Percentiles rank a stretch among this genome's conserved stretches.
Evolutionary conservation across 2,329 filamentous ascomycete species (phyloP).

Genomic region (Venturia pyrina): DNA sequence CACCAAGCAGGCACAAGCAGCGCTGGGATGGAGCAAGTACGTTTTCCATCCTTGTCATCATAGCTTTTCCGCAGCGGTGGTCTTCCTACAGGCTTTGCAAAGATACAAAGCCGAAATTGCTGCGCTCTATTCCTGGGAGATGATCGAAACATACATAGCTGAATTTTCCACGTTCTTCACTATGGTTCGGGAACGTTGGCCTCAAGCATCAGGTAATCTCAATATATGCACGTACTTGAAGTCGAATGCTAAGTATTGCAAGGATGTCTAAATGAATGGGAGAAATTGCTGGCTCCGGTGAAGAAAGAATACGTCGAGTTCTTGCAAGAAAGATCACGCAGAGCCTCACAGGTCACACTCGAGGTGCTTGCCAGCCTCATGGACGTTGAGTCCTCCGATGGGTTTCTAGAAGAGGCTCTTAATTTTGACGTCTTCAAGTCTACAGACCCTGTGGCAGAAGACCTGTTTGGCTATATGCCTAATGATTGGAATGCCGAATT

Average conservation of each 20-base stretch:
- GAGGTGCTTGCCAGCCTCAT: constrained; percentile 14
- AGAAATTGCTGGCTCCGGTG: constrained; percentile 21
- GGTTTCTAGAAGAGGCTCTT: constrained; percentile 20
- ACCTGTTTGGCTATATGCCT: constrained; percentile 15
- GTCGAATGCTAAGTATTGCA: not conserved
- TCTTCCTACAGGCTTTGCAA: constrained; percentile 24
- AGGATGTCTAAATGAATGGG: constrained; percentile 25
- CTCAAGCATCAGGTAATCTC: constrained; percentile 18
- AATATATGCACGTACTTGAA: not conserved
- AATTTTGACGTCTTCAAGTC: constrained; percentile 24
- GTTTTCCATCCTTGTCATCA: constrained; percentile 28
- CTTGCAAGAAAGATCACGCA: constrained; percentile 21
- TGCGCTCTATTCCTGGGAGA: constrained; percentile 18
- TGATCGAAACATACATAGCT: constrained; percentile 23
- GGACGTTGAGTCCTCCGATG: constrained; percentile 14
- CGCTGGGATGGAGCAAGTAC: constrained; percentile 27
- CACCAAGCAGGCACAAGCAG: constrained; percentile 23
- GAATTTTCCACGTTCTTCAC: constrained; percentile 24
- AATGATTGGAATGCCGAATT: constrained; percentile 20
- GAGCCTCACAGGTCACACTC: constrained; percentile 14
- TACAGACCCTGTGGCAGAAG: constrained; percentile 18
- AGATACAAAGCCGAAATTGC: constrained; percentile 22
- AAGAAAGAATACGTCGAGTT: constrained; percentile 26
- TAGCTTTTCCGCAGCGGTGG: constrained; percentile 23
- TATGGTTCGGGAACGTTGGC: constrained; percentile 26